phyloP scores from a whole-genome alignment of 2,329 filamentous ascomycete genomes.

The Drechslerella dactyloides region DNA sequence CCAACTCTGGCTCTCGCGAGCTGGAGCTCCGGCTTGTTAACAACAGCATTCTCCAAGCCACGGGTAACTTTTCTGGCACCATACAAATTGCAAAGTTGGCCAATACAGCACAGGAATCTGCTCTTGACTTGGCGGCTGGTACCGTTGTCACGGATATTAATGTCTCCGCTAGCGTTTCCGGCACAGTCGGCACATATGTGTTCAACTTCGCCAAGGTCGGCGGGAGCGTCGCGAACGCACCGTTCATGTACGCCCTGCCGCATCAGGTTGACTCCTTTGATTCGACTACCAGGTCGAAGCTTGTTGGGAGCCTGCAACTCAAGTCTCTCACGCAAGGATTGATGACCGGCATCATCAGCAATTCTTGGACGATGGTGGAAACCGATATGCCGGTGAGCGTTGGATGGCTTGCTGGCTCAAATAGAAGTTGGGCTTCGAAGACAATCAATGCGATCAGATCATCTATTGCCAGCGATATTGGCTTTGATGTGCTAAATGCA shows the following conservation, averaged over 20 bases:
- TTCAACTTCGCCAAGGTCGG: slow-evolving; percentile 77
- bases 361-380: slow-evolving; percentile 80
- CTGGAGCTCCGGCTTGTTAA: slow-evolving; percentile 69
- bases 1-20: slow-evolving; percentile 65
- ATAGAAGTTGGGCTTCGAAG: slow-evolving; percentile 24
- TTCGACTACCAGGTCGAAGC: slow-evolving; percentile 61
- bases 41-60: slow-evolving; percentile 70
- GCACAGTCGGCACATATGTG: slow-evolving; percentile 71
- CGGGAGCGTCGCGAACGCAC: slow-evolving; percentile 62
- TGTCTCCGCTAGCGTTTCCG: slow-evolving; percentile 69
- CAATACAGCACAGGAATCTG: slow-evolving; percentile 63
- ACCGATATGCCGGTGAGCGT: slow-evolving; percentile 73
- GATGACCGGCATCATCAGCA: slow-evolving; percentile 73
- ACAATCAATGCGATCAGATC: slow-evolving; percentile 63
- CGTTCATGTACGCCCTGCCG: slow-evolving; percentile 86
- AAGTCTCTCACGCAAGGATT: slow-evolving; percentile 85
- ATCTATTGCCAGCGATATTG: slow-evolving; percentile 73
- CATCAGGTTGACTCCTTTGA: slow-evolving; percentile 84
- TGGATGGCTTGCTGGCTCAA: slow-evolving; percentile 60
- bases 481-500: slow-evolving; percentile 72
- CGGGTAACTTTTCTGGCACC: slow-evolving; percentile 74
- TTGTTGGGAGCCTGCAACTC: slow-evolving; percentile 65
- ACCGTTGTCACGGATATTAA: slow-evolving; percentile 72
- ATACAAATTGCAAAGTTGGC: slow-evolving; percentile 81
- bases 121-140: slow-evolving; percentile 78